Evolutionary conservation across 2,329 filamentous ascomycete genomes (phyloP).

Genomic region (Grosmannia penicillata): DNA sequence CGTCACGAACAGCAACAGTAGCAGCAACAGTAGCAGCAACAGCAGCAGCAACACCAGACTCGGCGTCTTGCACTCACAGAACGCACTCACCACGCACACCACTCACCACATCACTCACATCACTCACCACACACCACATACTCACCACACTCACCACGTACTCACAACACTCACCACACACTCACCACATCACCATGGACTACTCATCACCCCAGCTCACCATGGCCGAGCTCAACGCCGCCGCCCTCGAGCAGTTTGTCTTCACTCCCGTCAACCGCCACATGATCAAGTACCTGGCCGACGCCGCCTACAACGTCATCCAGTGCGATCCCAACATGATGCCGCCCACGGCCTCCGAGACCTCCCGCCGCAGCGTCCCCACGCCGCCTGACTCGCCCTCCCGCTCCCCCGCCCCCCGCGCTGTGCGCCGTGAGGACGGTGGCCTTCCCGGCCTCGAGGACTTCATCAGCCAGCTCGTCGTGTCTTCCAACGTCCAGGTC

Average conservation of each 20-base stretch:
- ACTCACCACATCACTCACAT: neutral
- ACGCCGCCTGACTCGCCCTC: conserved; percentile 29
- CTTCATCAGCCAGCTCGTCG: conserved; percentile 85
- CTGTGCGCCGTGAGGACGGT: conserved; percentile 29
- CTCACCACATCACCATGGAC: conserved; percentile 24
- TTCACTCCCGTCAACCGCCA: conserved; percentile 58
- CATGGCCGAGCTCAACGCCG: conserved; percentile 49
- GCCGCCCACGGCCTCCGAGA: conserved; percentile 23
- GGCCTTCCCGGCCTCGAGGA: conserved; percentile 67
- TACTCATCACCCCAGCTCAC: conserved; percentile 29
- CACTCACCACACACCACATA: neutral
- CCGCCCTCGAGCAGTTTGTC: conserved; percentile 67
- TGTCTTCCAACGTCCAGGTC: conserved; percentile 90
- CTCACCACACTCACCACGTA: neutral
- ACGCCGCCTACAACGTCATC: conserved; percentile 64
- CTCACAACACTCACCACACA: neutral
- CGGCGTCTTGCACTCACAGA: too few species aligned
- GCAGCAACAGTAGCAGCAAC: too few species aligned
- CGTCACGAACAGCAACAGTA: neutral
- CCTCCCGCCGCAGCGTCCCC: conserved; percentile 16
- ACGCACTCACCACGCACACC: neutral
- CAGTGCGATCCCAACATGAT: conserved; percentile 54
- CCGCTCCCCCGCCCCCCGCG: conserved; percentile 27
- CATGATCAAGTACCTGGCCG: conserved; percentile 66
- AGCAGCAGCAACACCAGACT: too few species aligned